These are phyloP conservation scores for Teratosphaeriaceae sp. DNA, from an alignment of 2,329 filamentous ascomycete genomes.

Conservation along the genomic window DNA sequence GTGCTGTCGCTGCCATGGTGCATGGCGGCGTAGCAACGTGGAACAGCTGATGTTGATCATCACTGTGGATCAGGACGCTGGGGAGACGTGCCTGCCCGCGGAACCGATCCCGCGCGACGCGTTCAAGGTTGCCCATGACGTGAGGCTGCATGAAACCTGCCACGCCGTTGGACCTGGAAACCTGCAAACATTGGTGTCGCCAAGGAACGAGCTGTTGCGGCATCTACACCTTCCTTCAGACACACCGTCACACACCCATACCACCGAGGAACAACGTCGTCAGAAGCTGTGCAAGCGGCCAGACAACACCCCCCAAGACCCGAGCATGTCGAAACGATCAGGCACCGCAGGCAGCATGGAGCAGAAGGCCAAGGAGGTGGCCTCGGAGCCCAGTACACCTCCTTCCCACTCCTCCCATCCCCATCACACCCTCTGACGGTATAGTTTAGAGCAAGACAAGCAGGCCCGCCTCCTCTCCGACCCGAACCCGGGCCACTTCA, in stretches of 20 bases:
- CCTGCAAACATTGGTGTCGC: background rate
- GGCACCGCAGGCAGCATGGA: constrained; percentile 45
- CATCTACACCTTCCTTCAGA: too few species aligned
- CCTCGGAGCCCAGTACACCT: constrained; percentile 36
- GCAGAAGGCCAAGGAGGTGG: constrained; percentile 35
- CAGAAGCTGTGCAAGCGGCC: too few species aligned
- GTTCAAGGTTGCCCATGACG: background rate
- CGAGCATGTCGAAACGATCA: constrained; percentile 57
- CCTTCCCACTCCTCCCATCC: background rate
- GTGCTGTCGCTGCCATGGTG: constrained; percentile 6
- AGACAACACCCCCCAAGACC: too few species aligned
- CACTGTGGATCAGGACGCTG: background rate
- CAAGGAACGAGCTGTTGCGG: background rate
- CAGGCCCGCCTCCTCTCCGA: constrained; percentile 66
- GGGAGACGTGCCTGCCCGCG: constrained; percentile 4
- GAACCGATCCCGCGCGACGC: constrained; percentile 1
- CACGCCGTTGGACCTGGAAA: background rate
- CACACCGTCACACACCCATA: too few species aligned
- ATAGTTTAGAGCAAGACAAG: constrained; percentile 63
- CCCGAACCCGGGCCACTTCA: constrained; percentile 63
- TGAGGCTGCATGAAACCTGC: background rate
- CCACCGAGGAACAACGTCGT: too few species aligned
- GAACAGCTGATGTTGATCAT: background rate
- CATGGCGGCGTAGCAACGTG: constrained; percentile 3
- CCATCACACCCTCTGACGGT: too few species aligned